Conservation (phyloP, 768 basidiomycete genomes). For the Russula earlei region DNA sequence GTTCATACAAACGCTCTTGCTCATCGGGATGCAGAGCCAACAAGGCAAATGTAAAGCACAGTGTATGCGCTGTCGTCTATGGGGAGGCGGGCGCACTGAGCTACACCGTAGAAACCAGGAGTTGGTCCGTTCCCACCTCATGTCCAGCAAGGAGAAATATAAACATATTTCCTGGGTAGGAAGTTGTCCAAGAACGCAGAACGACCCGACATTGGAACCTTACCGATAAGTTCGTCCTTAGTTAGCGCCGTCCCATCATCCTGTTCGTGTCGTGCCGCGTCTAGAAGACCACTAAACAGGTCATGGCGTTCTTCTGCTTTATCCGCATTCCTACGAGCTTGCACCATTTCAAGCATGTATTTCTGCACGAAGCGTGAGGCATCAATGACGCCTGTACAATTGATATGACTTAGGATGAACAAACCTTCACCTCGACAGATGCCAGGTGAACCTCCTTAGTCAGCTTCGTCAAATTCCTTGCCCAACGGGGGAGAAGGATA, state of each 20-base stretch:
- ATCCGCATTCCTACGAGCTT: slow-evolving; percentile 8
- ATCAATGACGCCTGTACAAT: not conserved
- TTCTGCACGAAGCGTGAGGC: not conserved
- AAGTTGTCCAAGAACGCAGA: not conserved
- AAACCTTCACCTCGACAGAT: slow-evolving; percentile 37
- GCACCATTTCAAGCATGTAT: slow-evolving; percentile 26
- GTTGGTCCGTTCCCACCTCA: slow-evolving; percentile 19
- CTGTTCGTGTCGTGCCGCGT: slow-evolving; percentile 17
- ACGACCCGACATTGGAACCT: not conserved
- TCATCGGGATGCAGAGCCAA: slow-evolving; percentile 34
- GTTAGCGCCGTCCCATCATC: slow-evolving; percentile 12
- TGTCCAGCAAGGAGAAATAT: slow-evolving; percentile 30
- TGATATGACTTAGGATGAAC: not conserved
- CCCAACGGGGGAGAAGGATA: slow-evolving; percentile 33
- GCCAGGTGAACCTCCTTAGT: slow-evolving; percentile 29
- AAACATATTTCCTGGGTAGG: slow-evolving; percentile 22
- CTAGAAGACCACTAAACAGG: slow-evolving; percentile 23
- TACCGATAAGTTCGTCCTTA: slow-evolving; percentile 21
- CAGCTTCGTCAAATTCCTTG: slow-evolving; percentile 29
- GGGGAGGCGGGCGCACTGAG: no score
- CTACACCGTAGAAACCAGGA: no score
- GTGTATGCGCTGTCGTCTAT: slow-evolving; percentile 32
- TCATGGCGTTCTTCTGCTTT: slow-evolving; percentile 21
- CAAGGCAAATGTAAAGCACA: slow-evolving; percentile 32
- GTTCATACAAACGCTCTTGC: slow-evolving; percentile 33